Base-by-base conservation (phyloP, 352 stramenopile species). In the Phytophthora megakarya region DNA sequence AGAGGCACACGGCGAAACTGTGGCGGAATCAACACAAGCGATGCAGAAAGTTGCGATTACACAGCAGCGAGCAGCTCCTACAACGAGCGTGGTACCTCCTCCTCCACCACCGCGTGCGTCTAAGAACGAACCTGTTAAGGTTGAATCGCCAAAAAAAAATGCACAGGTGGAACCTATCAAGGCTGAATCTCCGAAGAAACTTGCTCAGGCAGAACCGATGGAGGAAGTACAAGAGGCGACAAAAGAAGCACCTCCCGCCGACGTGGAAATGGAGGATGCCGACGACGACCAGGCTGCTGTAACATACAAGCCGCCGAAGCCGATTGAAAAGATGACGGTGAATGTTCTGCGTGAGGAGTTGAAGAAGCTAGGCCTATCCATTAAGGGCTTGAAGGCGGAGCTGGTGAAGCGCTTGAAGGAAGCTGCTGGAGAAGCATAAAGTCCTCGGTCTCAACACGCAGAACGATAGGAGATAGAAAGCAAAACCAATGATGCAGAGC, bases 381-480 rank as follows among this genome's bases (percentile, higher is more conserved):
- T 86, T 37, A 92, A 92, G 67, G 86, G 86, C 6, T 73, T 95
- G 30, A 95, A 95, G 67, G 86, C 85, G 13, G 86, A 95, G 49
- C 61, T 95, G 28, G 82, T 88, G 35, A 76, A 92, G 73, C 77
- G 86, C 32, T 81, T 95, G 67, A 91, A 92, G 64, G 78, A 91
- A 57, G 86, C 80, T 39, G 64, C 81, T 45, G 73, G 69, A 19
- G 65, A 74, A 65, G 65, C 65, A 61, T 81, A 46, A 72, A 60
- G 16, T 26, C 19, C 30, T 56, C 25, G 9, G 35, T 59, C 32
- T 35, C n/a, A 38, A 52, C 8, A 33, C 48, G 52, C 65, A 53
- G 44, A 63, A 50, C 56, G 45, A 65, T 68, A 76, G 54, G 55
- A 66, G 60, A 71, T 76, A 71, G 59, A 70, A 54, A 57, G 65